phyloP scores from a whole-genome alignment of 2,329 filamentous ascomycete species.

The Stagonosporopsis chrysanthemi region DNA sequence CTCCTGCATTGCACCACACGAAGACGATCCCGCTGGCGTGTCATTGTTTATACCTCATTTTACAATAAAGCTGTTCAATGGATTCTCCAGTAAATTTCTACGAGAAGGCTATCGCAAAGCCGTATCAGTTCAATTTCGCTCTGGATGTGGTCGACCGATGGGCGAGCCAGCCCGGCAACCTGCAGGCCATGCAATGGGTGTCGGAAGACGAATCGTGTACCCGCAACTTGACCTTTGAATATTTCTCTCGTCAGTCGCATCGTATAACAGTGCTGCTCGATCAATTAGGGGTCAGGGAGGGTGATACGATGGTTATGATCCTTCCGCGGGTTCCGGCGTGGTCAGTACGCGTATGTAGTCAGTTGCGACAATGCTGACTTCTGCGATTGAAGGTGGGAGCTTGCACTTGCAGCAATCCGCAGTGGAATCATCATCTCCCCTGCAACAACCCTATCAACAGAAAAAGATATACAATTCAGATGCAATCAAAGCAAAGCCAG shows the following conservation, averaged over 20 bases:
- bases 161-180: conserved; percentile 4
- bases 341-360: background rate
- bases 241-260: conserved; percentile 13
- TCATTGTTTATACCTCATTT: background rate
- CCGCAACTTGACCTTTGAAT: conserved; percentile 3
- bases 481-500: conserved; percentile 10
- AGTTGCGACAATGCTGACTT: background rate
- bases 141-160: conserved; percentile 13
- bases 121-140: conserved; percentile 13
- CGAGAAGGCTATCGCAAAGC: background rate
- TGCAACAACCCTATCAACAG: conserved; percentile 9
- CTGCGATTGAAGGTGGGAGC: conserved; percentile 4
- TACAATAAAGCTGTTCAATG: background rate
- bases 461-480: conserved; percentile 12
- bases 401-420: conserved; percentile 12
- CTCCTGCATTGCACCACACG: too few species aligned
- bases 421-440: conserved; percentile 11
- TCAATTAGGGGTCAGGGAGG: background rate
- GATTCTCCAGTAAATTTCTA: background rate
- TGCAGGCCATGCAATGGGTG: conserved; percentile 17
- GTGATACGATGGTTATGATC: conserved; percentile 11
- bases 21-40: background rate
- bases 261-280: conserved; percentile 11
- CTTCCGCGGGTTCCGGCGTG: conserved; percentile 17
- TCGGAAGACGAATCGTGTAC: conserved; percentile 12